Evolutionary conservation across 2,329 filamentous ascomycete species (phyloP).

Genomic region (Apiospora arundinis): DNA sequence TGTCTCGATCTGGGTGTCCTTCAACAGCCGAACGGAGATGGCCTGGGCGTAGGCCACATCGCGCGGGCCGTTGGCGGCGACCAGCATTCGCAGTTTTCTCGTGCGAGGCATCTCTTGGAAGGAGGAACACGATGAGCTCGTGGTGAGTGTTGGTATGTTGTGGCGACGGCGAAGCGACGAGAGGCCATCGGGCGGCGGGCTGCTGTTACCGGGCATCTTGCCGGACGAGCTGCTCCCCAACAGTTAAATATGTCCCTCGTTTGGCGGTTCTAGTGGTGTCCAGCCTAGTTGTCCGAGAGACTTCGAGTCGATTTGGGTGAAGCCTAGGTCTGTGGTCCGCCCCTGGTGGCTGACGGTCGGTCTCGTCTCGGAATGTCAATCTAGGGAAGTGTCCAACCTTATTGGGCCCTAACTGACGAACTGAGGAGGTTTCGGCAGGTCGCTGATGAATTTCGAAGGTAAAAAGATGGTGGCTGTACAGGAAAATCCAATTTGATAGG

Average conservation of each 20-base stretch:
- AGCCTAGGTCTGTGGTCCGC: not conserved
- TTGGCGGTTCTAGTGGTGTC: not conserved
- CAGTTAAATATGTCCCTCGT: not conserved
- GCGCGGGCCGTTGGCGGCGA: slow-evolving; percentile 69
- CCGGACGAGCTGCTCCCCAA: not conserved
- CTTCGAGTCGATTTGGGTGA: not conserved
- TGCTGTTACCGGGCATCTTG: slow-evolving; percentile 22
- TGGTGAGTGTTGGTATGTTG: slow-evolving; percentile 28
- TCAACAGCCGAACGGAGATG: slow-evolving; percentile 71
- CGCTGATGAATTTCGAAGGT: not conserved
- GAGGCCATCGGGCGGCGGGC: slow-evolving; percentile 22
- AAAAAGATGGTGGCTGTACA: too few relatives aligned
- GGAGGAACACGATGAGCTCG: slow-evolving; percentile 40
- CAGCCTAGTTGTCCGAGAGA: not conserved
- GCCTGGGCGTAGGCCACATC: slow-evolving; percentile 71
- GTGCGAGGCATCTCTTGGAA: slow-evolving; percentile 47
- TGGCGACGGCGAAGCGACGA: slow-evolving; percentile 25
- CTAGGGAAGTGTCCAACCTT: not conserved
- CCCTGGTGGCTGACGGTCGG: not conserved
- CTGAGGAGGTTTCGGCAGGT: not conserved
- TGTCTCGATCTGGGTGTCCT: slow-evolving; percentile 66
- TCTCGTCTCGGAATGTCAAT: not conserved
- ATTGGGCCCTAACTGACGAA: not conserved
- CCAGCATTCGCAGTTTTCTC: slow-evolving; percentile 64
- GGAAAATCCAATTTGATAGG: not conserved